Percentiles rank a stretch among this genome's conserved stretches.
Conservation (phyloP, 139 green algal genomes). For the Ulvella scutata region DNA sequence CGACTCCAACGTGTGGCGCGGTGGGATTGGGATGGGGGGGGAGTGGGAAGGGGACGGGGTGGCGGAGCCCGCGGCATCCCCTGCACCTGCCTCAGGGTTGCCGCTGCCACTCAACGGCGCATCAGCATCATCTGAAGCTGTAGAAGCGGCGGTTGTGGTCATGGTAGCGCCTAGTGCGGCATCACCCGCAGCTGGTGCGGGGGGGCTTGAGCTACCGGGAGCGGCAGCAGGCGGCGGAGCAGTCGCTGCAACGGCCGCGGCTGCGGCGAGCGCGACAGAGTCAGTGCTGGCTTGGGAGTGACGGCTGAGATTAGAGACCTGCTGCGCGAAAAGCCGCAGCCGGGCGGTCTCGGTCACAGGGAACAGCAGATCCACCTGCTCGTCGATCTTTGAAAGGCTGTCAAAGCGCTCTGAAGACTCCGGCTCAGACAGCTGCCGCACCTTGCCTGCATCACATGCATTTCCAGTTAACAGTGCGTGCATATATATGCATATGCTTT, state of each 20-base stretch:
- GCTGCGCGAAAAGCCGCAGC: not conserved
- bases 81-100: slow-evolving; percentile 20
- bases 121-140: slow-evolving; percentile 10
- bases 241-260: not conserved
- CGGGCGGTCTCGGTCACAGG: not conserved
- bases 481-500: not conserved
- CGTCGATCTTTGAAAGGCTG: not conserved
- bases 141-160: not conserved
- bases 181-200: slow-evolving; percentile 7
- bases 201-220: not conserved
- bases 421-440: slow-evolving; percentile 21
- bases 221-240: not conserved
- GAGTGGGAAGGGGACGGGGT: not conserved
- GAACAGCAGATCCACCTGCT: not conserved
- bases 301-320: not conserved
- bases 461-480: not conserved
- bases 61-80: not conserved
- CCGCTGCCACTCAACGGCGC: slow-evolving; percentile 24
- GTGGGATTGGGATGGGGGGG: not conserved
- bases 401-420: slow-evolving; percentile 11
- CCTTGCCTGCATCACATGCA: not conserved
- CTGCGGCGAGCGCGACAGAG: not conserved
- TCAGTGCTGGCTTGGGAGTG: not conserved
- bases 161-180: slow-evolving; percentile 19
- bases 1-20: not conserved